Base-by-base conservation (phyloP, 495 filamentous ascomycete genomes). In the Penicillium herquei region DNA sequence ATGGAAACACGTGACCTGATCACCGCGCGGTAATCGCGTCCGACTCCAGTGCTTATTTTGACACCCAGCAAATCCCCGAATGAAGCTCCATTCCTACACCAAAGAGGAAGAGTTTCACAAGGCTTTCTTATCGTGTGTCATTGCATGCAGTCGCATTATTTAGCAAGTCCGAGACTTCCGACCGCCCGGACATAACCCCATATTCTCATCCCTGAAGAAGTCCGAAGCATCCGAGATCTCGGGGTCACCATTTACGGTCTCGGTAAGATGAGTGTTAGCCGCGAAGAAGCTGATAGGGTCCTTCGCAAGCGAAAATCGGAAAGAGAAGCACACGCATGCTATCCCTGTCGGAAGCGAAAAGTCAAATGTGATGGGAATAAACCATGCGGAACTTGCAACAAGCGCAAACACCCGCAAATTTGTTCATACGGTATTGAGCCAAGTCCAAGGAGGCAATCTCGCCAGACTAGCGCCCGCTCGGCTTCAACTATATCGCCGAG, bases 291-390 rank as follows among this genome's bases (percentile, higher is more conserved):
- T 18, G 68, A 75, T 46, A 67, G 68, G 21, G 67, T 73, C 3
- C 63, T 75, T 9, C 62, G 56, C 0, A 42, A 64, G 69, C 41
- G 60, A 66, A 48, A 26, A 26, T 26, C 21, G 21, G 66, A 69
- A 16, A 64, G 70, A 18, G 73, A 74, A 56, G 45, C 60, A 1
- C 64, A 62, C 43, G 71, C 73, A 3, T 76, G 71, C 39, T 74
- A 76, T 49, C 70, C 73, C 12, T 74, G 73, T 58, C 64, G 67
- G 11, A 69, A 70, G 40, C 69, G 73, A n/a, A 76, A 76, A 52
- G 73, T 74, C 13, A 73, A 74, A 57, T 76, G 73, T 21, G 70
- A 74, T 47, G 64, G 61, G 7, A 46, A 42, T 3, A 57, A 65
- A 8, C 71, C 71, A 6, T 76, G 73, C 53, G 55, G 56, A 16